Base-by-base conservation (phyloP, 2,329 filamentous ascomycete species). In the Curvularia eragrostidis region DNA sequence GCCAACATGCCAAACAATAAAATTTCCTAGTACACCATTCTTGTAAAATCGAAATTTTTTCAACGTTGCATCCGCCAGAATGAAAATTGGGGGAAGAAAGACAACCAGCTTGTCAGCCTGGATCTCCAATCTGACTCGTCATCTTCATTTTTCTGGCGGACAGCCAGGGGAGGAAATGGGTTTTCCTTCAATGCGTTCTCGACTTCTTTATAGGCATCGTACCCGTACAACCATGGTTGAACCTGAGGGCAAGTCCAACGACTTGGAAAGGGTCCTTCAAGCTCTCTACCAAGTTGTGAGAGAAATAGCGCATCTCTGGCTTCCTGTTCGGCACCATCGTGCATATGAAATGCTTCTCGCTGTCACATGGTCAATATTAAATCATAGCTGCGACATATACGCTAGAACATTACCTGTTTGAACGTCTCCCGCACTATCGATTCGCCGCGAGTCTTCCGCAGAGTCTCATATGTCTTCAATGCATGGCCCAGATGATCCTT, bases 281-380 rank as follows among this genome's bases (percentile, higher is more conserved):
- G 49, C 26, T 48, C 13, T 24, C 23, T 42, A 6, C 39, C 39
- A 19, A 42, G 39, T 23, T 42, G 39, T 23, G 39, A 59, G 64
- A 43, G 52, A 68, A 89, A 86, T 3, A 86, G 46, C 30, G 81
- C 69, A 64, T 89, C 87, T 49, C 87, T 77, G n/a, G 75, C 78
- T 61, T 81, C 73, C 69, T 89, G 86, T 61, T 84, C 81, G 4
- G 81, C 78, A 0, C 86, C 84, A 62, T 78, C 70, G 3, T 54
- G 51, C 73, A 78, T 71, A 52, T 79, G 77, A 56, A 76, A 77
- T 43, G 72, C 72, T 10, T 71, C 59, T 44, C 76, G 18, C 39
- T 42, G 13, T 42, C 19, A 42, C 19, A 3, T 2, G 5, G 8
- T 42, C 23, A 42, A 12, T 19, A 3, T 42, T 8, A 15, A 42